A percentile compares a stretch with the other conserved stretches of the same genome.
Evolutionary conservation across 805 yeast species (phyloP).

Genomic region (Kuraishia capsulata): DNA sequence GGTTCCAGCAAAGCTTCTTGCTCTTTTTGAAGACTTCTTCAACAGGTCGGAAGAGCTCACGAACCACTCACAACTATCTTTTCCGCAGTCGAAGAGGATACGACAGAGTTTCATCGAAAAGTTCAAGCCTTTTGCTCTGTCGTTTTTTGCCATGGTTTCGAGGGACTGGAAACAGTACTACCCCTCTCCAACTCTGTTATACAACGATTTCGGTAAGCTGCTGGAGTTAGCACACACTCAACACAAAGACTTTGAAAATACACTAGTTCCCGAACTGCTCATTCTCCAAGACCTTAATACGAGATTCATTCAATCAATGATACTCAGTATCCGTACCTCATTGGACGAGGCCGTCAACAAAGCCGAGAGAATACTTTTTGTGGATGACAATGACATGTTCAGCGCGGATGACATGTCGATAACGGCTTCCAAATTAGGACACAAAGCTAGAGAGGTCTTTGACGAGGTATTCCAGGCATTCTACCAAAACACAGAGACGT

Average conservation of each 20-base stretch:
- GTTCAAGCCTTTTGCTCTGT: slow-evolving; percentile 15
- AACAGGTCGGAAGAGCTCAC: background rate
- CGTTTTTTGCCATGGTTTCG: slow-evolving; percentile 17
- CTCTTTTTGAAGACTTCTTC: background rate
- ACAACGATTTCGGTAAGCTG: slow-evolving; percentile 20
- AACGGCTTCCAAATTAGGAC: slow-evolving; percentile 4
- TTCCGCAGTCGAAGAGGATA: background rate
- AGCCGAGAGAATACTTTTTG: slow-evolving; percentile 5
- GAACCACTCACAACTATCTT: background rate
- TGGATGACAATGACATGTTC: slow-evolving; percentile 10
- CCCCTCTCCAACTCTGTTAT: slow-evolving; percentile 16
- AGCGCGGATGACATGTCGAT: slow-evolving; percentile 4
- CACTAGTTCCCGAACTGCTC: background rate
- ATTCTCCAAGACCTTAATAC: background rate
- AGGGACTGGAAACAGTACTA: slow-evolving; percentile 9
- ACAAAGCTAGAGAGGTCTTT: slow-evolving; percentile 8
- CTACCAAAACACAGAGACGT: slow-evolving; percentile 6
- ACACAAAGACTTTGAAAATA: slow-evolving; percentile 2
- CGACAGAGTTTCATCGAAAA: slow-evolving; percentile 13
- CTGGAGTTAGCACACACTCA: slow-evolving; percentile 11
- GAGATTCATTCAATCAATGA: background rate
- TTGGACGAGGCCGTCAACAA: background rate
- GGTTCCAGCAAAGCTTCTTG: background rate
- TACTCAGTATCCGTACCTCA: background rate
- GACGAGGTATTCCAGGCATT: slow-evolving; percentile 6